These are phyloP conservation scores for Uromyces viciae-fabae DNA, from an alignment of 1,284 basidiomycete genomes.

Conservation along the genomic window DNA sequence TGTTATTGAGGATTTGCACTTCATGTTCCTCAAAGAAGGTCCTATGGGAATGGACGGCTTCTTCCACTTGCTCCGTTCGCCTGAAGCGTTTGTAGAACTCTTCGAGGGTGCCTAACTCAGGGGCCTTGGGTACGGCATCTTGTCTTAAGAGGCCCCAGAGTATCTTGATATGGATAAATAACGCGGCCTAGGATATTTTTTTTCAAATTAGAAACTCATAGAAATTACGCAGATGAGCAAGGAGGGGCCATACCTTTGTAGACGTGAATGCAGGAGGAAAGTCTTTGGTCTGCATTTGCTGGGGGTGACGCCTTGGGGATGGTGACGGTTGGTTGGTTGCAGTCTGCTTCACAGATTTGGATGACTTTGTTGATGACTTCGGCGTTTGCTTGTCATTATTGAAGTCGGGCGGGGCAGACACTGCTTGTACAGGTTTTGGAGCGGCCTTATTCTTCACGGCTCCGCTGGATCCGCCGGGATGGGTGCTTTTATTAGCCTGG, in stretches of 20 bases:
- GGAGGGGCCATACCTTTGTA: not conserved
- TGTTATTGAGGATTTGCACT: not conserved
- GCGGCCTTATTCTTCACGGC: not conserved
- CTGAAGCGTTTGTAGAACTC: constrained; percentile 19
- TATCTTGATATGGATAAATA: constrained; percentile 41
- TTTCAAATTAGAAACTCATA: not conserved
- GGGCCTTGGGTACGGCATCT: constrained; percentile 18
- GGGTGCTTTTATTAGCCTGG: not conserved
- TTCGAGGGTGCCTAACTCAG: not conserved
- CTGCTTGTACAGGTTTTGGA: not conserved
- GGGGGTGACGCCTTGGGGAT: constrained; percentile 1
- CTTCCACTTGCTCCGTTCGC: not conserved
- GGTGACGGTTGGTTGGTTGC: not conserved
- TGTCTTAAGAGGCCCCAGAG: constrained; percentile 34
- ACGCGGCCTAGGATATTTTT: not conserved
- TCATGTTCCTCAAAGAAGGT: not conserved
- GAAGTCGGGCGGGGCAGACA: constrained; percentile 9
- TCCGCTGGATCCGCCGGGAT: not conserved
- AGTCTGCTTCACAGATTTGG: not conserved
- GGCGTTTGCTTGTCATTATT: not conserved
- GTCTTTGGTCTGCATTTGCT: not conserved
- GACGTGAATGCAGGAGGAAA: not conserved
- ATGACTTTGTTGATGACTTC: not conserved
- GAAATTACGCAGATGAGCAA: not conserved
- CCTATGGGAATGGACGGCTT: not conserved